These are phyloP conservation scores for Posidonia oceanica DNA, from an alignment of 116 monocot genomes.

Conservation along the genomic window DNA sequence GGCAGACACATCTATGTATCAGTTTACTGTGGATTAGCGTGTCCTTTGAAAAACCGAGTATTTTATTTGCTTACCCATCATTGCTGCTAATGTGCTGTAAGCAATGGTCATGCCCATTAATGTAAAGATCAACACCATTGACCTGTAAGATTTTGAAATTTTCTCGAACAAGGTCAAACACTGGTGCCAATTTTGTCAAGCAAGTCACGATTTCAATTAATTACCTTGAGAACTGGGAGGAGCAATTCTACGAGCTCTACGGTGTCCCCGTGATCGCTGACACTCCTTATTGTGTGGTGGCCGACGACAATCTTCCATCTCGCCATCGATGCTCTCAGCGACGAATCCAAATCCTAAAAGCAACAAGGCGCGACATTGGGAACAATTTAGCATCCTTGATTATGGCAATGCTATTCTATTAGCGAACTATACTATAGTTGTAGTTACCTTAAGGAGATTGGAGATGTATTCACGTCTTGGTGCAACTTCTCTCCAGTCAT, in stretches of 20 bases:
- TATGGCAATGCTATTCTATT: no score
- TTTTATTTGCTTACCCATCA: constrained; percentile 67
- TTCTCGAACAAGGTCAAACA: not conserved
- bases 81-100: constrained; percentile 69
- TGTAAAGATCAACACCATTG: constrained; percentile 61
- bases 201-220: no score
- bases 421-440: no score
- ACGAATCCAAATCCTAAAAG: constrained; percentile 41
- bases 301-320: constrained; percentile 80
- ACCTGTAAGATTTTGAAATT: constrained; percentile 16
- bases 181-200: not conserved
- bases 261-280: constrained; percentile 62
- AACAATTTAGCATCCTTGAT: not conserved
- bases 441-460: constrained; percentile 43
- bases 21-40: no score
- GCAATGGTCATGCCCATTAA: constrained; percentile 90
- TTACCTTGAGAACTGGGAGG: constrained; percentile 60
- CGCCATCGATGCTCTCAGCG: constrained; percentile 55
- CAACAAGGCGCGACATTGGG: not conserved
- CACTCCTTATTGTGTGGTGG: constrained; percentile 77
- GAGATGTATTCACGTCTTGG: constrained; percentile 58
- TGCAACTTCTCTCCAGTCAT: constrained; percentile 70
- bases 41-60: no score
- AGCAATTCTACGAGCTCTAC: constrained; percentile 40
- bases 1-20: no score